Percentiles rank a stretch among this genome's conserved stretches.
Conservation (phyloP, 257 asterid species). For the Handroanthus guayacan region DNA sequence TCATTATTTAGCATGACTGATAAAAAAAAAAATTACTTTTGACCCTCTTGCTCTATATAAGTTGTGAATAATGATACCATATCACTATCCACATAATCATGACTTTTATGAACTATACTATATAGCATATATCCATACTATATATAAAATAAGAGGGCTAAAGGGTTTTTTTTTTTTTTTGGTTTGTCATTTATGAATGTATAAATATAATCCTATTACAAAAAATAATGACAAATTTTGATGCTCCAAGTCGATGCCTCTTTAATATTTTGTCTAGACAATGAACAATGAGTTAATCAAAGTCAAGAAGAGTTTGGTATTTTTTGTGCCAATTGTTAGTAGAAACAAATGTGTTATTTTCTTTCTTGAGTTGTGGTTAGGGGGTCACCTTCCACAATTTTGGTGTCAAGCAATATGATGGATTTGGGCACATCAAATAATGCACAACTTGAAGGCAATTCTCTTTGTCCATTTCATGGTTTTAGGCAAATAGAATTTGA, state of each 20-base stretch:
- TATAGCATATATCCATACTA: too few species aligned
- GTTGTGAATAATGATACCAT: too few species aligned
- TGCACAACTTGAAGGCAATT: background rate
- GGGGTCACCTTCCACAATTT: background rate
- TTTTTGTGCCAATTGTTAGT: background rate
- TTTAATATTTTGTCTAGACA: background rate
- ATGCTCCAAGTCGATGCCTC: background rate
- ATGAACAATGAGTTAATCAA: background rate
- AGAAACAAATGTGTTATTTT: background rate
- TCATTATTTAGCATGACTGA: too few species aligned
- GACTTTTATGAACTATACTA: too few species aligned
- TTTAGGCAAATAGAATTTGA: background rate
- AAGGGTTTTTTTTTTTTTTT: too few species aligned
- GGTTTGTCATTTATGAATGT: too few species aligned
- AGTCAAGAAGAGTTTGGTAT: background rate
- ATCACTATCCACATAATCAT: too few species aligned
- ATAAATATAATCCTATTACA: too few species aligned
- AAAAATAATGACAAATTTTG: background rate
- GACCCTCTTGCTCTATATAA: too few species aligned
- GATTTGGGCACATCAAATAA: background rate
- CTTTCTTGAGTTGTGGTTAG: background rate
- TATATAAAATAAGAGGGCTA: too few species aligned
- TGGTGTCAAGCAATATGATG: background rate
- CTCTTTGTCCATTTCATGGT: background rate
- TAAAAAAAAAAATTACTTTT: too few species aligned